phyloP scores from a whole-genome alignment of 495 filamentous ascomycete species.

The Aspergillus conjunctus region DNA sequence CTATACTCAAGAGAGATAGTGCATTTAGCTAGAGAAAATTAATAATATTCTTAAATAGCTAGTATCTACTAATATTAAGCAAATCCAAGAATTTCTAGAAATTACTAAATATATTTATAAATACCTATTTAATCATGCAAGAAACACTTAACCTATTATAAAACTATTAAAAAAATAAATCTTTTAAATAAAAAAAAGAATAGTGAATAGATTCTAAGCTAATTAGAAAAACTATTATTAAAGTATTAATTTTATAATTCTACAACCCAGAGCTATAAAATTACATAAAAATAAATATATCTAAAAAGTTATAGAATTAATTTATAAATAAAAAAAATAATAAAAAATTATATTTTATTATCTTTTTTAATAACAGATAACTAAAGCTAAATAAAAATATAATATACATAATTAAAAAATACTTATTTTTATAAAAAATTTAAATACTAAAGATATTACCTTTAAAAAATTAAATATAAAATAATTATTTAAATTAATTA shows the following conservation, averaged over 20 bases:
- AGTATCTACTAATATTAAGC: not conserved
- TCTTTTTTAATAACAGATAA: too few relatives aligned
- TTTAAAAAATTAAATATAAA: not conserved
- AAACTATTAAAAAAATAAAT: not conserved
- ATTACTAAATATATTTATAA: slow-evolving; percentile 7
- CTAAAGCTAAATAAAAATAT: slow-evolving; percentile 1
- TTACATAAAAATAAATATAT: not conserved
- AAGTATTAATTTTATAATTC: too few relatives aligned
- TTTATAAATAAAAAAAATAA: not conserved
- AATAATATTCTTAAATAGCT: not conserved
- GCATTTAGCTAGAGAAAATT: slow-evolving; percentile 7
- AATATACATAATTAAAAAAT: slow-evolving; percentile 1
- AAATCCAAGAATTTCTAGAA: slow-evolving; percentile 6
- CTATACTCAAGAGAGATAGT: too few relatives aligned
- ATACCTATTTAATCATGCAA: not conserved
- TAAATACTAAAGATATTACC: slow-evolving; percentile 3
- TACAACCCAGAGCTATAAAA: too few relatives aligned
- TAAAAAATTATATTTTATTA: not conserved
- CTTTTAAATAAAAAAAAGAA: too few relatives aligned
- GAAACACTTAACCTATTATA: not conserved
- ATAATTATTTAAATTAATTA: slow-evolving; percentile 3
- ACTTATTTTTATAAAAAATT: slow-evolving; percentile 3
- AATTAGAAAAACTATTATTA: not conserved
- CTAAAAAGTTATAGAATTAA: not conserved
- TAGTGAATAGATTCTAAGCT: too few relatives aligned